Evolutionary conservation across 164 flowering plant genomes (phyloP).

Genomic region (Nymphaea colorata): DNA sequence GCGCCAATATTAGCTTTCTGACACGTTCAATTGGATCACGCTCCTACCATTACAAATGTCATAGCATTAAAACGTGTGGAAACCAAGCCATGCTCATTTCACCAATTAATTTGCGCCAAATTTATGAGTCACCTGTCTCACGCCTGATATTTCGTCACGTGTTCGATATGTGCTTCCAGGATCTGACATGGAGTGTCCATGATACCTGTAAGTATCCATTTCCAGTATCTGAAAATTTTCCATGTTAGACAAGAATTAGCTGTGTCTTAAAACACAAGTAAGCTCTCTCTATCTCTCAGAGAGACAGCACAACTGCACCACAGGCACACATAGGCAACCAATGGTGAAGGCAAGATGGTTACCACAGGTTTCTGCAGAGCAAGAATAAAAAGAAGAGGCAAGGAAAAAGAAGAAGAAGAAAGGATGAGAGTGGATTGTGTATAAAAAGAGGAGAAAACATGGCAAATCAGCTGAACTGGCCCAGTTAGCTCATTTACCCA

Average conservation of each 20-base stretch:
- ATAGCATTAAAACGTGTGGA: background rate
- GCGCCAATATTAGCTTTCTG: conserved; percentile 62
- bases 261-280: no score
- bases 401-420: no score
- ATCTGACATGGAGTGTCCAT: conserved; percentile 99
- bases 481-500: no score
- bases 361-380: no score
- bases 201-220: conserved; percentile 99
- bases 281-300: no score
- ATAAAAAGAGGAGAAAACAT: no score
- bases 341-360: no score
- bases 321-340: no score
- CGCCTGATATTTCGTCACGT: conserved; percentile 80
- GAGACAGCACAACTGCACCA: no score
- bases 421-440: no score
- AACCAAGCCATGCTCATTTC: background rate
- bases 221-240: conserved; percentile 69
- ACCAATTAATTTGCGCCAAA: background rate
- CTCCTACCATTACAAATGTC: conserved; percentile 37
- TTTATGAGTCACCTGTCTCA: conserved; percentile 37
- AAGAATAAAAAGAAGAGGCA: no score
- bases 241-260: background rate
- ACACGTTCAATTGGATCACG: conserved; percentile 95
- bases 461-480: no score
- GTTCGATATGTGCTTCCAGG: conserved; percentile 96